Percentiles rank a stretch among this genome's conserved stretches.
Evolutionary conservation across 495 filamentous ascomycete species (phyloP).

Genomic region (Neurospora sp.): DNA sequence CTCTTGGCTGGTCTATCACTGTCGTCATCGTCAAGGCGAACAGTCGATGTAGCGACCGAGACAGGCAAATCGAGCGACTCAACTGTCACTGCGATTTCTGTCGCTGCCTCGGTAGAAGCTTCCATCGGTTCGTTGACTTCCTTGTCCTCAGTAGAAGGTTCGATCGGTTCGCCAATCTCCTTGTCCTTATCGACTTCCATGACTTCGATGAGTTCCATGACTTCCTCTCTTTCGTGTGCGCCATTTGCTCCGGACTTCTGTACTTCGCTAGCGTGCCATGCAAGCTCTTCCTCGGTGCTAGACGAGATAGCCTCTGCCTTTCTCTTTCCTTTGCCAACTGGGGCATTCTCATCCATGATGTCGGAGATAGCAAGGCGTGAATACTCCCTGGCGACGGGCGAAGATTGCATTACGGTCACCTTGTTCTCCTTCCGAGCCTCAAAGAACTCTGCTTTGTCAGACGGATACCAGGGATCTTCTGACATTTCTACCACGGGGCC

Average conservation of each 20-base stretch:
- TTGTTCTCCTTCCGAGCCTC: slow-evolving; percentile 30
- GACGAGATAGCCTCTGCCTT: slow-evolving; percentile 29
- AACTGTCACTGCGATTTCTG: background rate
- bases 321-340: slow-evolving; percentile 12
- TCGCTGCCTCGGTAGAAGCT: background rate
- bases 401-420: background rate
- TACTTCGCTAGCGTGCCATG: slow-evolving; percentile 3
- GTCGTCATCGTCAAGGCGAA: background rate
- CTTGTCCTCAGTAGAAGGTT: background rate
- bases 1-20: slow-evolving; percentile 20
- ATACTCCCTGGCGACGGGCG: background rate
- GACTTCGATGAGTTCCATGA: background rate
- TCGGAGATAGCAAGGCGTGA: background rate
- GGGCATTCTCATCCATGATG: background rate
- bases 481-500: slow-evolving; percentile 5
- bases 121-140: background rate
- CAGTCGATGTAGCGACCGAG: background rate
- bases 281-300: slow-evolving; percentile 16
- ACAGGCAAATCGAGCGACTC: background rate
- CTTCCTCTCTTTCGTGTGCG: background rate
- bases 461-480: slow-evolving; percentile 20
- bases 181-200: background rate
- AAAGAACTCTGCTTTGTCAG: slow-evolving; percentile 32
- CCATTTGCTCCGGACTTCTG: background rate
- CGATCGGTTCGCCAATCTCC: background rate